A percentile compares a stretch with the other conserved stretches of the same genome.
Conservation (phyloP, 257 asterid species). For the Thymus quinquecostatus region DNA sequence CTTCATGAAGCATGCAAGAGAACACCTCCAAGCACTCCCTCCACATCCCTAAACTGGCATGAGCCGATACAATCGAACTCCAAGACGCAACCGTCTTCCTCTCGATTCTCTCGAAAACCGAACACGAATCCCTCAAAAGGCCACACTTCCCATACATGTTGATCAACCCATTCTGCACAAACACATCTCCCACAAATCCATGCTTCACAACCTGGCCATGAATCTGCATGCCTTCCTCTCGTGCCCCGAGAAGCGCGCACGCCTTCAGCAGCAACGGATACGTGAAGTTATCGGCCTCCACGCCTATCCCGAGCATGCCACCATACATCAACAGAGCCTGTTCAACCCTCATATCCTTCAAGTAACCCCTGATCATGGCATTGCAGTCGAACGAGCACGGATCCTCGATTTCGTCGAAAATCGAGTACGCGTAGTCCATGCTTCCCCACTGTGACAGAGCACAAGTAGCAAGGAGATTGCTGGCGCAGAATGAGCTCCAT, state of each 20-base stretch:
- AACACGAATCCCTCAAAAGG: constrained; percentile 36
- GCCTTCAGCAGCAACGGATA: constrained; percentile 71
- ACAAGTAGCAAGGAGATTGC: constrained; percentile 75
- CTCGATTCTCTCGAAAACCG: constrained; percentile 57
- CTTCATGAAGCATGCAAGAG: constrained; percentile 48
- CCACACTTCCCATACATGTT: constrained; percentile 82
- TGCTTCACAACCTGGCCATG: constrained; percentile 67
- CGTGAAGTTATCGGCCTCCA: constrained; percentile 66
- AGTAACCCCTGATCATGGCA: constrained; percentile 65
- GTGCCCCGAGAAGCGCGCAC: constrained; percentile 44
- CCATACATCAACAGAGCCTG: constrained; percentile 51
- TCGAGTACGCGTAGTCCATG: constrained; percentile 81
- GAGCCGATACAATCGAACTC: constrained; percentile 77
- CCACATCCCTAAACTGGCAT: constrained; percentile 66
- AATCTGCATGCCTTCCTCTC: constrained; percentile 59
- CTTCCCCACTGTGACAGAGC: constrained; percentile 87
- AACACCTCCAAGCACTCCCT: constrained; percentile 60
- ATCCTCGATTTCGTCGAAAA: constrained; percentile 54
- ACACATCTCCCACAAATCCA: constrained; percentile 62
- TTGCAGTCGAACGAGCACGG: constrained; percentile 72
- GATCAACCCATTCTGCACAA: constrained; percentile 74
- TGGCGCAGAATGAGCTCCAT: constrained; percentile 58
- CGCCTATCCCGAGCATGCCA: constrained; percentile 63
- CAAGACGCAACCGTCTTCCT: constrained; percentile 75
- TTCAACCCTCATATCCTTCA: constrained; percentile 48